Evolutionary conservation across 2,329 filamentous ascomycete species (phyloP), one percentile per base, ranked within the genome.

Genomic region (Cladophialophora carrionii): DNA sequence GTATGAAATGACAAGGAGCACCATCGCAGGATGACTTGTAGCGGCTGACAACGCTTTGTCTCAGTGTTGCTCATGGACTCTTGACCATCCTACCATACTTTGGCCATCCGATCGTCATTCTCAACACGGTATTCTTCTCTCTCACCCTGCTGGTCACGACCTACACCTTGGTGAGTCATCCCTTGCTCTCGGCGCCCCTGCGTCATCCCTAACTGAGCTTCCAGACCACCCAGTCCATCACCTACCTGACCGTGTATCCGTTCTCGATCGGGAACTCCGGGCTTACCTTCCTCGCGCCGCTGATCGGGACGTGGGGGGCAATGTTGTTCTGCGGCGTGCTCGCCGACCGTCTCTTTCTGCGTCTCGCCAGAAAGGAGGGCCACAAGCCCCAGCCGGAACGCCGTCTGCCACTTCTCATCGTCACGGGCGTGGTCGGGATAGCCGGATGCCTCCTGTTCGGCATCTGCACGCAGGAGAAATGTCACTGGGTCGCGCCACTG

Each of bases 171-270:
- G 63, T 62, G 20, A 48, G 62, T 34, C n/a, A 17, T 49, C 9
- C 9, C 12, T 26, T n/a, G 5, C 17, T n/a, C 17, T 14, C 22
- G 22, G 48, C n/a, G n/a, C n/a, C 12, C 17, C 43, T 3, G 2
- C 7, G n/a, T 48, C 22, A 6, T 48, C 3, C 34, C 24, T 34
- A 20, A 59, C 37, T 43, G 17, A 20, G 22, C 37, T 41, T 14
- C 6, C 22, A 65, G 63, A 65, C 63, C 3, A 62, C 63, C 3
- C 63, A 65, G 52, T 65, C 80, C 3, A 83, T 80, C 0, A 88
- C 87, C 85, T 81, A 86, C 26, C 88, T 85, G 84, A 81, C 82
- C 4, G 88, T 88, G 73, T 88, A 82, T 74, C 80, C 81, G 1
- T 87, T 85, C 0, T 81, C 82, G 1, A 84, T 88, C 61, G 79